These are phyloP conservation scores for Xylariaceae sp. DNA, from an alignment of 2,329 filamentous ascomycete species.

Conservation along the genomic window DNA sequence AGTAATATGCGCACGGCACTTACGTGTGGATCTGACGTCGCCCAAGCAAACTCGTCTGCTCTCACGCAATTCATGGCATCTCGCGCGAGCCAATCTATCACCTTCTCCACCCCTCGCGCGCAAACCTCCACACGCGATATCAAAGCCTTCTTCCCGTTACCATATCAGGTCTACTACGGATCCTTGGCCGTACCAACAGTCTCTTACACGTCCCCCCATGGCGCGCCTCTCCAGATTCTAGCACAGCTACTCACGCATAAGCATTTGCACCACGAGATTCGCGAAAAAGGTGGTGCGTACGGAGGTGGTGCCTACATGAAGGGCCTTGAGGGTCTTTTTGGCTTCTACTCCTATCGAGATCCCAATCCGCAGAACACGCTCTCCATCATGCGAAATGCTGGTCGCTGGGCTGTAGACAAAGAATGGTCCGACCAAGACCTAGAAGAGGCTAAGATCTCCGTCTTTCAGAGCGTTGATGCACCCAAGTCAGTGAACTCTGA, in stretches of 20 bases:
- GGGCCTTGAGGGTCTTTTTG: conserved; percentile 78
- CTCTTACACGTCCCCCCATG: conserved; percentile 71
- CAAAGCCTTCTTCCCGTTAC: conserved; percentile 88
- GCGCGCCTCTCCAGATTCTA: conserved; percentile 81
- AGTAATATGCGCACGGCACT: conserved; percentile 72
- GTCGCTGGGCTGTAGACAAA: conserved; percentile 76
- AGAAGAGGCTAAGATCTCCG: conserved; percentile 91
- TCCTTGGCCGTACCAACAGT: conserved; percentile 77
- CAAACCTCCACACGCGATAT: conserved; percentile 43
- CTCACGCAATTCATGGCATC: conserved; percentile 66
- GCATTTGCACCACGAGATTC: conserved; percentile 93
- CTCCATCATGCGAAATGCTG: conserved; percentile 77
- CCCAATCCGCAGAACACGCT: conserved; percentile 90
- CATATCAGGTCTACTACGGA: conserved; percentile 96
- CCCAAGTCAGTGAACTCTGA: conserved; percentile 83
- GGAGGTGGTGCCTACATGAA: conserved; percentile 84
- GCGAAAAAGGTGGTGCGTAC: conserved; percentile 95
- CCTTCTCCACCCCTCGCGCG: conserved; percentile 33
- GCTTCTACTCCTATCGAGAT: conserved; percentile 95
- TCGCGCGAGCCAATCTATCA: conserved; percentile 45
- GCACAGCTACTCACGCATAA: conserved; percentile 93
- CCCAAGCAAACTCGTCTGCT: conserved; percentile 63
- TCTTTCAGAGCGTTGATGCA: conserved; percentile 90
- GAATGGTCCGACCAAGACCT: conserved; percentile 80
- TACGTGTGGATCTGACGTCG: conserved; percentile 77